A percentile compares a stretch with the other conserved stretches of the same genome.
Evolutionary conservation across 2,329 filamentous ascomycete genomes (phyloP).

Genomic region (Calonectria multiphialidica): DNA sequence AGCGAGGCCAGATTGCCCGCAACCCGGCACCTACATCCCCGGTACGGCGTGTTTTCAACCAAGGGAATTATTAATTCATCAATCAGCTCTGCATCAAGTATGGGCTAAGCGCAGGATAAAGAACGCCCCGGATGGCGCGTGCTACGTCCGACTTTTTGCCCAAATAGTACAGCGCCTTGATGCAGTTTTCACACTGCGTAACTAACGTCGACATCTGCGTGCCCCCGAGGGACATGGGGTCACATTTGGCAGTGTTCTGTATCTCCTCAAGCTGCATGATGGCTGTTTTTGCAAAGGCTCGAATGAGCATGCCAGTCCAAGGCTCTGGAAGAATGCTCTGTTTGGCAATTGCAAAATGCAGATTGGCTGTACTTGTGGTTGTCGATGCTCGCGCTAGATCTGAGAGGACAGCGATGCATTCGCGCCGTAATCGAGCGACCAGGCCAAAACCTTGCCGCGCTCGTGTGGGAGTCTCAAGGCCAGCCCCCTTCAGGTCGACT

Average conservation of each 20-base stretch:
- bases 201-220: constrained; percentile 43
- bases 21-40: too few relatives aligned
- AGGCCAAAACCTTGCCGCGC: constrained; percentile 47
- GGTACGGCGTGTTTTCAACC: too few relatives aligned
- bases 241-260: constrained; percentile 42
- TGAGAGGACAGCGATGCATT: constrained; percentile 59
- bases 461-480: constrained; percentile 40
- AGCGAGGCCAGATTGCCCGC: too few relatives aligned
- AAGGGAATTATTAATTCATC: too few relatives aligned
- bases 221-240: constrained; percentile 37
- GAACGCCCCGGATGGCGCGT: constrained; percentile 41
- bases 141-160: constrained; percentile 67
- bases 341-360: constrained; percentile 66
- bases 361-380: constrained; percentile 50
- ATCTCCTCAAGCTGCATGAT: constrained; percentile 51
- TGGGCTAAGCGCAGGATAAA: constrained; percentile 40
- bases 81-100: constrained; percentile 34
- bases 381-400: constrained; percentile 62
- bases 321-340: constrained; percentile 70
- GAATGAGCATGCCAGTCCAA: constrained; percentile 68
- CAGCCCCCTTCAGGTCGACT: constrained; percentile 56
- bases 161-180: constrained; percentile 66
- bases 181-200: constrained; percentile 59
- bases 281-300: constrained; percentile 63
- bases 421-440: constrained; percentile 53